Evolutionary conservation across 371 early-diverging fungal species (phyloP), one percentile per base, ranked within the genome.

Genomic region (Zancudomyces culisetae): DNA sequence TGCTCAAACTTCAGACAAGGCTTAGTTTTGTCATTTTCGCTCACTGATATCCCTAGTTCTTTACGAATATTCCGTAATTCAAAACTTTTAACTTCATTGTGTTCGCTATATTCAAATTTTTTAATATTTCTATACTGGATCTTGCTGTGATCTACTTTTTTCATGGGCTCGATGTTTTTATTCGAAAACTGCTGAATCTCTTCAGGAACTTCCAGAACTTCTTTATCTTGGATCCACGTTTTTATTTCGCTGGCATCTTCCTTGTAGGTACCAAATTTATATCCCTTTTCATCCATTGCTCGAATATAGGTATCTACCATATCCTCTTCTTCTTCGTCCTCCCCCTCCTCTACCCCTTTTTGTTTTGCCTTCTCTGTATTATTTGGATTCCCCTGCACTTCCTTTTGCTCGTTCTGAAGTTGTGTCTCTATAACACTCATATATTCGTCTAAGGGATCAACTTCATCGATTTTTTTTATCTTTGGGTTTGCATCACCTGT

Each of bases 1-100:
- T 85, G 89, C 4, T 77, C 85, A 75, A 98, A 96, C 12, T 83
- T 79, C 23, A 80, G 71, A 61, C 89, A 83, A 0, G 89, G 93
- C 43, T 80, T 79, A 19, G 82, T 74, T 4, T 75, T 63, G 42
- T 71, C 64, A 26, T 61, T 59, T 3, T 89, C 90, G 28, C 71
- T 67, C 2, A 80, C 79, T 47, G 48, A 24, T 8, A 48, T 27
- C 3, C 13, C 48, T 48, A 48, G n/a, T 18, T 23, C 10, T 18
- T 23, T 23, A n/a, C 3, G 4, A 26, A 35, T 28, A 45, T 24
- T 10, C 45, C 45, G 26, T 6, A 27, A 10, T 27, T 71, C 55
- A 35, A 90, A 56, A 2, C 67, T 69, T 3, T 78, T 73, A 49
- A 83, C 75, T 12, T 83, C 85, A 1, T 69, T 56, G 51, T 90